Conservation (phyloP, 2,329 filamentous ascomycete species). For the Xylaria polymorpha region DNA sequence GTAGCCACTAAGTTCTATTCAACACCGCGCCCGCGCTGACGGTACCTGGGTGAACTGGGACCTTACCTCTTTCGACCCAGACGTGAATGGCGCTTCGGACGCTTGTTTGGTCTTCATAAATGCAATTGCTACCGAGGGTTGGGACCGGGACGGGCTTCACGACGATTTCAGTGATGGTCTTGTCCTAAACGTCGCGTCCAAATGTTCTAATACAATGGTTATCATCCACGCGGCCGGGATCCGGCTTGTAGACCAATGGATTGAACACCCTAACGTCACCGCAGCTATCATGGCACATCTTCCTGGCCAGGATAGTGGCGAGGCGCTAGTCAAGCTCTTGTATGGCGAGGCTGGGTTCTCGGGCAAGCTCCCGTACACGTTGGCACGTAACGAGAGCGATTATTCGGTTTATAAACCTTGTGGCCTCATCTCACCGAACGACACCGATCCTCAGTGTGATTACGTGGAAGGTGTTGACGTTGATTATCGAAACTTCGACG, state of each 20-base stretch:
- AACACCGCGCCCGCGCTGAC: constrained; percentile 63
- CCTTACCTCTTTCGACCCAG: constrained; percentile 58
- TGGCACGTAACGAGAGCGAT: constrained; percentile 65
- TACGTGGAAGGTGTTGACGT: constrained; percentile 66
- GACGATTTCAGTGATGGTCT: constrained; percentile 75
- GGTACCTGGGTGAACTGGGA: constrained; percentile 70
- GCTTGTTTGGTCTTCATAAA: constrained; percentile 75
- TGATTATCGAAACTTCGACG: constrained; percentile 67
- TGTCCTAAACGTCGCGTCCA: constrained; percentile 67
- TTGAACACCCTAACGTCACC: constrained; percentile 73
- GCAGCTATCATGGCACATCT: constrained; percentile 72
- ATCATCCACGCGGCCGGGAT: constrained; percentile 72
- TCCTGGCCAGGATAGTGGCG: constrained; percentile 74
- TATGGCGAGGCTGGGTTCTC: constrained; percentile 66
- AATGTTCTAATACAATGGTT: constrained; percentile 72
- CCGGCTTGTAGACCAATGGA: constrained; percentile 71
- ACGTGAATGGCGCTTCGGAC: constrained; percentile 62
- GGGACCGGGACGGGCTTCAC: constrained; percentile 71
- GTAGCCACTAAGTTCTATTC: constrained; percentile 68
- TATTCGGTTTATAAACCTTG: constrained; percentile 65
- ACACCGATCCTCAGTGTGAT: constrained; percentile 69
- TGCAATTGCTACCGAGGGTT: constrained; percentile 81
- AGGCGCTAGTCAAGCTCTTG: constrained; percentile 65
- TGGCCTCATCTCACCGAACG: constrained; percentile 50
- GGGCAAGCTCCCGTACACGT: constrained; percentile 72